Conservation (phyloP, 225 moss, liverwort and hornwort genomes). For the Physcomitrium patens region DNA sequence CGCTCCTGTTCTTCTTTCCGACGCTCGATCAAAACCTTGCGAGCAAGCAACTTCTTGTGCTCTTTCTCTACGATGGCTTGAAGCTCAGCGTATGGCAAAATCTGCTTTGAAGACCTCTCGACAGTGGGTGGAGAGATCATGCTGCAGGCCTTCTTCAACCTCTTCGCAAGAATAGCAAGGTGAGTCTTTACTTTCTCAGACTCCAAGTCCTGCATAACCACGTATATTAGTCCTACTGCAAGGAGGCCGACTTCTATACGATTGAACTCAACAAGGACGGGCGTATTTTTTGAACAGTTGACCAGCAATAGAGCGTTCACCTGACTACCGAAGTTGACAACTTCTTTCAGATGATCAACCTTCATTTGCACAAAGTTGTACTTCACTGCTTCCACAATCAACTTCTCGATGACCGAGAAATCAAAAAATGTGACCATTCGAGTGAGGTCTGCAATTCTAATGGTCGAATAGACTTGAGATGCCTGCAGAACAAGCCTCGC, state of each 20-base stretch:
- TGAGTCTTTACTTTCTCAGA: constrained; percentile 97
- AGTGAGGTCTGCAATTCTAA: constrained; percentile 76
- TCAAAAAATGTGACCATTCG: constrained; percentile 93
- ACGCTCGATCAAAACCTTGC: constrained; percentile 96
- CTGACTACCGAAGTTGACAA: constrained; percentile 86
- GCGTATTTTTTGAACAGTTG: background rate
- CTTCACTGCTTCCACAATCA: constrained; percentile 97
- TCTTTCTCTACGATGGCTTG: constrained; percentile 91
- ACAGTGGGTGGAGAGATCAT: constrained; percentile 63
- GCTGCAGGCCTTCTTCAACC: constrained; percentile 84
- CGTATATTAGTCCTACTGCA: background rate
- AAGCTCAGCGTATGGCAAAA: constrained; percentile 66
- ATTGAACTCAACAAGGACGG: background rate
- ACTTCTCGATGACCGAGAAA: constrained; percentile 82
- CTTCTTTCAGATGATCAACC: constrained; percentile 85
- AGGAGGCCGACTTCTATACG: background rate
- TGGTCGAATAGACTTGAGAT: constrained; percentile 93
- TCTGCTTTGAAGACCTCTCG: constrained; percentile 63
- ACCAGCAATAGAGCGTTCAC: constrained; percentile 27
- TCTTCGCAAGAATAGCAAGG: constrained; percentile 81
- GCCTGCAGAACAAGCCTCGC: constrained; percentile 41
- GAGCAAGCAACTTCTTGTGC: constrained; percentile 92
- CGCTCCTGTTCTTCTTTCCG: constrained; percentile 99
- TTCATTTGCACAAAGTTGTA: constrained; percentile 93
- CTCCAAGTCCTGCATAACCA: constrained; percentile 72